phyloP scores from a whole-genome alignment of 352 stramenopile genomes.

The Lagenidium giganteum region DNA sequence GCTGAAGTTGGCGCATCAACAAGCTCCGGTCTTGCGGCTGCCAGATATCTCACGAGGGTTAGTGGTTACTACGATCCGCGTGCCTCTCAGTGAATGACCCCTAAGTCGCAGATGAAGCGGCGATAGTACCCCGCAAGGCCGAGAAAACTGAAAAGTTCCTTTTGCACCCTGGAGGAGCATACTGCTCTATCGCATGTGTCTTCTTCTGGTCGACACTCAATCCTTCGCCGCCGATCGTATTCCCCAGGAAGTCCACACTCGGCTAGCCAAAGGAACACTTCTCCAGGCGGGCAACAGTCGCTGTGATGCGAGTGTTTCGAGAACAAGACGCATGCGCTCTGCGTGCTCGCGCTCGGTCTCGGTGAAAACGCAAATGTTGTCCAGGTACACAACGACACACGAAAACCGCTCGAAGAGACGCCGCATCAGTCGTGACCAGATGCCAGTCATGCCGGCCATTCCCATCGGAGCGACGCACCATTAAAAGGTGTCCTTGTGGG shows the following conservation, averaged over 20 bases:
- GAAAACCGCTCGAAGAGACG: conserved; percentile 14
- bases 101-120: conserved; percentile 14
- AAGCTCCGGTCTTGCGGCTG: too few species aligned
- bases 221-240: conserved; percentile 6
- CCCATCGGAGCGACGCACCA: conserved; percentile 26
- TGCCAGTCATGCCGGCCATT: conserved; percentile 20
- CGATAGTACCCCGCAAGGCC: conserved; percentile 16
- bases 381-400: conserved; percentile 24
- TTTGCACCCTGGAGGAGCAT: not conserved
- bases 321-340: conserved; percentile 7
- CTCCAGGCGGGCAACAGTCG: conserved; percentile 2
- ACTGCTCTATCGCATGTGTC: conserved; percentile 10
- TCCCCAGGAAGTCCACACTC: conserved; percentile 12
- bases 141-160: conserved; percentile 11
- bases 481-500: conserved; percentile 17
- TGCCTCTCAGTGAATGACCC: too few species aligned
- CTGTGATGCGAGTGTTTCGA: conserved; percentile 8
- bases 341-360: conserved; percentile 10
- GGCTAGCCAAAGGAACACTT: conserved; percentile 19
- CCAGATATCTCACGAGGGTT: too few species aligned
- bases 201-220: conserved; percentile 13
- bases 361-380: conserved; percentile 23
- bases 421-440: conserved; percentile 25
- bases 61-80: too few species aligned
- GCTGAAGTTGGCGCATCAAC: too few species aligned